Base-by-base conservation (phyloP, 2,329 filamentous ascomycete genomes). In the Talaromyces sp. region DNA sequence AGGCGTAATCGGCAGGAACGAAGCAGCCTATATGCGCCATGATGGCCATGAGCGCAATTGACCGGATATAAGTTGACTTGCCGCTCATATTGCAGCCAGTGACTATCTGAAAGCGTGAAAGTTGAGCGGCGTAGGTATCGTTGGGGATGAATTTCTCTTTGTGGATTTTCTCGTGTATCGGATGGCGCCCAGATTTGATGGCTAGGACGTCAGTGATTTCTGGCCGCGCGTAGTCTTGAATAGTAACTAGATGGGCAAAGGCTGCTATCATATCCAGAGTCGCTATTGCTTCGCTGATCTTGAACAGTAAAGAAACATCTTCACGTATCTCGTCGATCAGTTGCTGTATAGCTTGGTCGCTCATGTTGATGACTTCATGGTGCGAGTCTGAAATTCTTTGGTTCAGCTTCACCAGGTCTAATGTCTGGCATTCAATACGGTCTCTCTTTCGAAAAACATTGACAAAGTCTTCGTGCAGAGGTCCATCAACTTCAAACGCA, bases 31-130 rank as follows among this genome's bases (percentile, higher is more conserved):
- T 87, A 68, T 99, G 94, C 0, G 91, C 91, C 92, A 99, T 97
- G 61, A 99, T 86, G 51, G 89, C 86, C 69, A 95, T 85, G 32
- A 99, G 78, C 0, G 93, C 90, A 26, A 96, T 81, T 1, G 89
- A 88, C 55, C 91, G 86, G 63, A 97, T 96, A 69, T 97, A 97
- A 0, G 92, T 99, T 64, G 90, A 96, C 73, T 97, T 99, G 0
- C 92, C 94, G 67, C 91, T 96, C 94, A 99, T 99, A 68, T 99
- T 99, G 72, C 91, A 95, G 3, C 94, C 93, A 0, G 93, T 97
- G 64, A 99, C 88, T 63, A 97, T 89, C 65, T 97, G 92, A 68
- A 97, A 96, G 1, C 92, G 86, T 38, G 87, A 86, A 62, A 93
- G 87, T 35, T 88, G 83, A 0, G 88, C 89, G 2, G 91, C 88